Evolutionary conservation across 108 stramenopile genomes (phyloP).

Genomic region (Cyclotella sp.): DNA sequence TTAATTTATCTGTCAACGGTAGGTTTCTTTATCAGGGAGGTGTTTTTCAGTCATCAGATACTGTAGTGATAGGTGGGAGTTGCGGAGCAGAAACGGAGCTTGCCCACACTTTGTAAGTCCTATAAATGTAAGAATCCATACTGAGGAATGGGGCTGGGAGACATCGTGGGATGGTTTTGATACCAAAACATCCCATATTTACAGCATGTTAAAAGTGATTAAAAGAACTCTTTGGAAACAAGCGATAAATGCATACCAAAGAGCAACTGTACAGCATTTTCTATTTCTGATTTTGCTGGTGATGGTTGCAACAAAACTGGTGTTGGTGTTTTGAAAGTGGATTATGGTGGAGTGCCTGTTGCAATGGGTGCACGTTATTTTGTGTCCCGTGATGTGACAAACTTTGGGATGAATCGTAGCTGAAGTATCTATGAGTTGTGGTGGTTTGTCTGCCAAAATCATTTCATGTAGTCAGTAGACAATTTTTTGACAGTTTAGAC

Average conservation of each 20-base stretch:
- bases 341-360: not conserved
- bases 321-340: not conserved
- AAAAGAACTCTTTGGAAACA: not conserved
- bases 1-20: not conserved
- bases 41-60: slow-evolving; percentile 4
- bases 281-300: not conserved
- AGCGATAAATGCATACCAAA: not conserved
- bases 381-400: not conserved
- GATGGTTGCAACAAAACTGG: slow-evolving; percentile 10
- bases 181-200: not conserved
- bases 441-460: no score
- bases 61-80: slow-evolving; percentile 9
- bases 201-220: not conserved
- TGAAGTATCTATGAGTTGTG: no score
- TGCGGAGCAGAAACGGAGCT: not conserved
- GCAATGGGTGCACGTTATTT: not conserved
- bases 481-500: no score
- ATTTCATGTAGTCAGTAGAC: no score
- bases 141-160: slow-evolving; percentile 6
- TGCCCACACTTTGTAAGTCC: not conserved
- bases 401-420: not conserved
- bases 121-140: not conserved
- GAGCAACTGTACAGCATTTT: slow-evolving; percentile 1
- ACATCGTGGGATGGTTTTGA: slow-evolving; percentile 14
- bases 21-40: slow-evolving; percentile 9